A percentile compares a stretch with the other conserved stretches of the same genome.
Conservation (phyloP, 1,284 basidiomycete genomes). For the Ganoderma lucidum region DNA sequence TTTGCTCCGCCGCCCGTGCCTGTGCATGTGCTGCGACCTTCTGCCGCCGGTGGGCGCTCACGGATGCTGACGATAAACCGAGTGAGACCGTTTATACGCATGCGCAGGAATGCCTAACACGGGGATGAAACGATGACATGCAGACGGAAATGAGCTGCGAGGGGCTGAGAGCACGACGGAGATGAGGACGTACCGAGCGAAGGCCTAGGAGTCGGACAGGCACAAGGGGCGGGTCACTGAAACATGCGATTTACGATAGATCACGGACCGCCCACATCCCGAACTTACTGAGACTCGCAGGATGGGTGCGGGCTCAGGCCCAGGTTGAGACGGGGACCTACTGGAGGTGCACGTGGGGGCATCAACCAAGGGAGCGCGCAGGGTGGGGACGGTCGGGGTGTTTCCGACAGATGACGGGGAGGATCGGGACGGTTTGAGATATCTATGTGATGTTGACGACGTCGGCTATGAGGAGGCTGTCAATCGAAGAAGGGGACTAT, state of each 20-base stretch:
- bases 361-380: conserved; percentile 32
- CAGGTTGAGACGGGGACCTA: conserved; percentile 14
- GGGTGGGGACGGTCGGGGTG: conserved; percentile 32
- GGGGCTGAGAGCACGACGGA: neutral
- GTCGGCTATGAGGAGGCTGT: conserved; percentile 31
- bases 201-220: conserved; percentile 20
- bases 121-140: conserved; percentile 19
- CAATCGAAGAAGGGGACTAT: conserved; percentile 30
- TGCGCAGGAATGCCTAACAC: conserved; percentile 29
- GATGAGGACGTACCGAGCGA: conserved; percentile 25
- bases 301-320: neutral
- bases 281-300: no score
- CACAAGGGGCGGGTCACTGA: neutral
- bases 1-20: neutral
- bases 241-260: neutral
- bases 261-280: neutral
- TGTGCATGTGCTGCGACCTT: conserved; percentile 10
- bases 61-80: conserved; percentile 27
- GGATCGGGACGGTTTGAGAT: conserved; percentile 19
- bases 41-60: conserved; percentile 21
- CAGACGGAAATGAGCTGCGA: neutral
- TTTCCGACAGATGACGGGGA: conserved; percentile 23
- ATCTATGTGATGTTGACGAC: conserved; percentile 28
- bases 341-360: conserved; percentile 31
- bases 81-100: conserved; percentile 33